A percentile compares a stretch with the other conserved stretches of the same genome.
Evolutionary conservation across 331 rosid genomes (phyloP).

Genomic region (Spiraea crenata): DNA sequence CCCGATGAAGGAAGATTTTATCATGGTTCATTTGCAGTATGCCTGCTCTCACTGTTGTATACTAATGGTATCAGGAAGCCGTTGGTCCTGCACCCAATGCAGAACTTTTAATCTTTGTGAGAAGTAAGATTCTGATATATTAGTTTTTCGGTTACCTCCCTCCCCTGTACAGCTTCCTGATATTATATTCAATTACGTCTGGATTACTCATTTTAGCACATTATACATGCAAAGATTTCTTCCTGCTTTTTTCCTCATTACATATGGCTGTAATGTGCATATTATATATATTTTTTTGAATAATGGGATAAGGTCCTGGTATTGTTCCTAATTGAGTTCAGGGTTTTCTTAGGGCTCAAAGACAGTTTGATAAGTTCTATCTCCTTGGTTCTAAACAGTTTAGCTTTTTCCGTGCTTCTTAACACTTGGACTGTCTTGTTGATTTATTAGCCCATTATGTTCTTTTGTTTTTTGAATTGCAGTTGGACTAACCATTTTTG

Average conservation of each 20-base stretch:
- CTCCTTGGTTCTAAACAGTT: background rate
- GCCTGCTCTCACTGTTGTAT: conserved; percentile 77
- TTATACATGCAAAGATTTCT: background rate
- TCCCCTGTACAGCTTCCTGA: background rate
- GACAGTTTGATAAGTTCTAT: background rate
- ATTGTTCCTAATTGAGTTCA: background rate
- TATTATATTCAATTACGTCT: background rate
- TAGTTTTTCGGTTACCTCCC: background rate
- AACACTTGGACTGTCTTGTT: background rate
- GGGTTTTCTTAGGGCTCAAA: background rate
- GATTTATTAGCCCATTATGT: background rate
- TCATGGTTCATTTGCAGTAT: conserved; percentile 97
- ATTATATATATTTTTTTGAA: background rate
- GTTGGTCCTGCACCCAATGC: conserved; percentile 94
- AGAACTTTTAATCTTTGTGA: conserved; percentile 89
- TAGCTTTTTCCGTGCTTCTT: background rate
- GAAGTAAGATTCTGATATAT: conserved; percentile 55
- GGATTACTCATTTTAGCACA: background rate
- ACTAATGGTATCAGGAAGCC: conserved; percentile 84
- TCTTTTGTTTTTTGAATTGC: background rate
- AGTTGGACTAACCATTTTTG: background rate
- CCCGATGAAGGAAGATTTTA: conserved; percentile 98
- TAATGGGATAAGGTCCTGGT: background rate
- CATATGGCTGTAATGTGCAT: background rate
- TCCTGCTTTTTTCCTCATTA: background rate